Base-by-base conservation (phyloP, 495 filamentous ascomycete genomes). In the Xylaria grammica region DNA sequence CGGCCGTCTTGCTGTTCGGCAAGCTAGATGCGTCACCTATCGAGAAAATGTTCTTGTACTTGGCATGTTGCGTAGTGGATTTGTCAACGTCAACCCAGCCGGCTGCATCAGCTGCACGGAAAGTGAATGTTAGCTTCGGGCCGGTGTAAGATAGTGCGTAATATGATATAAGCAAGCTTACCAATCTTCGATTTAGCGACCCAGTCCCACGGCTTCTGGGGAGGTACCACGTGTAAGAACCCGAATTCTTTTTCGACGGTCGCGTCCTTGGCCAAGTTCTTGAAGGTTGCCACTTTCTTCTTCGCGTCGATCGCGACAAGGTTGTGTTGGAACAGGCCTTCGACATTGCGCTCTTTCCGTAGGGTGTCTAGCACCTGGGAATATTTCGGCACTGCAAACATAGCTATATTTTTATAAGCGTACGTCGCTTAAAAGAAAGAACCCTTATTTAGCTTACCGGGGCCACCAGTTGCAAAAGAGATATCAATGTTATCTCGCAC, bases 301-400 rank as follows among this genome's bases (percentile, higher is more conserved):
- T 72, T 68, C 0, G 69, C 85, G 49, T 89, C 81, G 20, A 90
- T 73, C 29, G 81, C 76, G n/a, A 88, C 73, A 3, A 91, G 82
- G 67, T 90, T 87, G 59, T 91, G 88, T 61, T 83, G 79, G 72
- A 91, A 91, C 20, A 90, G 74, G 0, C 84, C 87, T 69, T 89
- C 86, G 2, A 91, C 87, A 15, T 84, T 82, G 36, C 88, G 78
- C 69, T 90, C 79, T 73, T 85, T 74, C 34, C 88, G 86, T 67
- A 91, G 75, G 38, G 80, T 75, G 50, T 90, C 87, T 2, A 91
- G 79, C 19, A 76, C 79, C 20, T 83, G 82, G 65, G 79, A 86
- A 69, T 90, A 90, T 76, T 90, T 90, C 54, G 87, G 85, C 49
- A 90, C 87, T 38, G 84, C 87, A 65, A 90, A 90, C 88, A 90